Evolutionary conservation across 202 grass and related monocot genomes (phyloP).

Genomic region (Dendrocalamus latiflorus): DNA sequence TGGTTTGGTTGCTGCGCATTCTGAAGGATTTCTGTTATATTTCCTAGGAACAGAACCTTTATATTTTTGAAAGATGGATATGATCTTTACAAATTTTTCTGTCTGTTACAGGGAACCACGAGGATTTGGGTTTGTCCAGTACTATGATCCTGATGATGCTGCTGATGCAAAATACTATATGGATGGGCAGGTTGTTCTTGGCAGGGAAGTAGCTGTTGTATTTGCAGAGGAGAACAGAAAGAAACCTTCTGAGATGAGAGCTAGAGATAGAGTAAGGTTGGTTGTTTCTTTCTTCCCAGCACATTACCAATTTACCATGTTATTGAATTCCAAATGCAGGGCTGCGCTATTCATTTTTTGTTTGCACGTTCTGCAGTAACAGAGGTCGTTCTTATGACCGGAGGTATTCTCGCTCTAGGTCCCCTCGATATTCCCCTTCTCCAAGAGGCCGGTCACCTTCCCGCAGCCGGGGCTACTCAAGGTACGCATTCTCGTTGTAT

Average conservation of each 20-base stretch:
- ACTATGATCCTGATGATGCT: constrained; percentile 73
- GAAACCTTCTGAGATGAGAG: constrained; percentile 79
- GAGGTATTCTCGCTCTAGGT: constrained; percentile 50
- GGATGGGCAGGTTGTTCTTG: constrained; percentile 89
- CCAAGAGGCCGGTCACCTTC: constrained; percentile 45
- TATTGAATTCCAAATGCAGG: neutral
- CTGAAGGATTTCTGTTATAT: neutral
- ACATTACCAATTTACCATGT: neutral
- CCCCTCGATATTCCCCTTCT: constrained; percentile 31
- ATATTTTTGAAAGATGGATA: neutral
- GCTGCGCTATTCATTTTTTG: constrained; percentile 6
- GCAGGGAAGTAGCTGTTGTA: constrained; percentile 82
- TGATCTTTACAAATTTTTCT: neutral
- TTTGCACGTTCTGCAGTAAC: constrained; percentile 17
- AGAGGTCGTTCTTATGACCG: constrained; percentile 48
- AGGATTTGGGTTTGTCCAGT: constrained; percentile 97
- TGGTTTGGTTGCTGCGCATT: constrained; percentile 1
- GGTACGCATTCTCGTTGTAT: constrained; percentile 14
- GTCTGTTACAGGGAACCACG: constrained; percentile 52
- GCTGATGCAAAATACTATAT: constrained; percentile 91
- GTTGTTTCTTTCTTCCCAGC: neutral
- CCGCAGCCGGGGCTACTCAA: constrained; percentile 34
- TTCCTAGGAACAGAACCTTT: neutral
- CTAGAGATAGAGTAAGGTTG: constrained; percentile 76
- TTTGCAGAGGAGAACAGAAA: constrained; percentile 96